These are phyloP conservation scores for Sporothrix sp. DNA, from an alignment of 2,329 filamentous ascomycete genomes.

Conservation along the genomic window DNA sequence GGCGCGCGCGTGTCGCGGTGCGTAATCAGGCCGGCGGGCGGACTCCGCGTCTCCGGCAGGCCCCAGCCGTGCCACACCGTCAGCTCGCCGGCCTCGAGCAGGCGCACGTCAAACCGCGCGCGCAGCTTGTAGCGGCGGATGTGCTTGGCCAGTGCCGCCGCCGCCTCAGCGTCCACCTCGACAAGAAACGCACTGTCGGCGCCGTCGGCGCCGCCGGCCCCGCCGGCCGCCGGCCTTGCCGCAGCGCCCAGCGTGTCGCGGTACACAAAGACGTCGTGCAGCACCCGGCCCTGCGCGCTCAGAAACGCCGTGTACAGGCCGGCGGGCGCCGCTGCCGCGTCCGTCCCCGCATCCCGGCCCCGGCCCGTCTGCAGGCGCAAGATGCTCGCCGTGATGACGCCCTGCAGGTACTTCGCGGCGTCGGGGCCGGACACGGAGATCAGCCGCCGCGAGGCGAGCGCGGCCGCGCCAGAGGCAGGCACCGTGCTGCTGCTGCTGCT, in stretches of 20 bases:
- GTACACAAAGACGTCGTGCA: constrained; percentile 89
- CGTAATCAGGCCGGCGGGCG: constrained; percentile 23
- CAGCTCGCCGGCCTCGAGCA: constrained; percentile 55
- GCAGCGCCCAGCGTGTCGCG: constrained; percentile 37
- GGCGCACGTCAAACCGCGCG: constrained; percentile 61
- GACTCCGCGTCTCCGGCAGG: constrained; percentile 24
- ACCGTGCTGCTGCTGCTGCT: constrained; percentile 23
- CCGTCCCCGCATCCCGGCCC: constrained; percentile 24
- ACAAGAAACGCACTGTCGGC: constrained; percentile 54
- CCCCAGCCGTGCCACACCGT: constrained; percentile 69
- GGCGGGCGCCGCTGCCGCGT: constrained; percentile 20
- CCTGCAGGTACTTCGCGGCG: constrained; percentile 76
- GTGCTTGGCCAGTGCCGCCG: constrained; percentile 54
- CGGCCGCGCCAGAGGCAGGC: constrained; percentile 38
- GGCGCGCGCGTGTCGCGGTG: constrained; percentile 45
- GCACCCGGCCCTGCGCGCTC: constrained; percentile 71
- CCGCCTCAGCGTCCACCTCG: constrained; percentile 67
- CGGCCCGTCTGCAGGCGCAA: constrained; percentile 25
- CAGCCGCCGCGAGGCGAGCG: constrained; percentile 64
- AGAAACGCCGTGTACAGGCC: constrained; percentile 78
- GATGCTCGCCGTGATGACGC: constrained; percentile 70
- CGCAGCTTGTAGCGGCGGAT: constrained; percentile 79
- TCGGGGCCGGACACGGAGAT: constrained; percentile 73
- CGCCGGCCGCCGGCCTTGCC: not conserved
- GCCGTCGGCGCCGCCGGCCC: not conserved